Evolutionary conservation across 164 flowering plant genomes (phyloP).

Genomic region (Cinnamomum chago): DNA sequence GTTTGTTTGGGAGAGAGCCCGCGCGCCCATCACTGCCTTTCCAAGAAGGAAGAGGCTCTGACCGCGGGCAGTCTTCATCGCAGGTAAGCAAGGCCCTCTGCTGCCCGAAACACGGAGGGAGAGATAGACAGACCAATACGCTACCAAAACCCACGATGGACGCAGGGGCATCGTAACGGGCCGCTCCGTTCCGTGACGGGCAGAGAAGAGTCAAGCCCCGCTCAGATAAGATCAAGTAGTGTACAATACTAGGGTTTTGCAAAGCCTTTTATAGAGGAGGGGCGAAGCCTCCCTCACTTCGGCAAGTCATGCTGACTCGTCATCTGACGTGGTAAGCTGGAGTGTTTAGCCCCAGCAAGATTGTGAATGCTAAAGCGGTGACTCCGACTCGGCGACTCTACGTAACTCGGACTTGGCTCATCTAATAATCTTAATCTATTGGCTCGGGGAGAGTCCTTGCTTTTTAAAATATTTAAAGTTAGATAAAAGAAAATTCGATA

Average conservation of each 20-base stretch:
- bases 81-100: slow-evolving; percentile 6
- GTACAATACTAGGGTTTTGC: not conserved
- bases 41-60: slow-evolving; percentile 3
- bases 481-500: too few relatives aligned
- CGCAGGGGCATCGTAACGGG: slow-evolving; percentile 6
- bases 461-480: too few relatives aligned
- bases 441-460: too few relatives aligned
- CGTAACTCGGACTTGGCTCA: too few relatives aligned
- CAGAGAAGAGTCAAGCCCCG: not conserved
- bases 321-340: too few relatives aligned
- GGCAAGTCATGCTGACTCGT: too few relatives aligned
- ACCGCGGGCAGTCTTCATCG: slow-evolving; percentile 19
- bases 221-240: slow-evolving; percentile 17
- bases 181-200: not conserved
- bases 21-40: slow-evolving; percentile 3
- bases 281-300: too few relatives aligned
- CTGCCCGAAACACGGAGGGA: not conserved
- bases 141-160: not conserved
- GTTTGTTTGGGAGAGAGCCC: too few relatives aligned
- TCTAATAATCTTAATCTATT: too few relatives aligned
- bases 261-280: not conserved
- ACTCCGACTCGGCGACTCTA: too few relatives aligned
- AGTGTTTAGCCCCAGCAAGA: too few relatives aligned
- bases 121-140: not conserved
- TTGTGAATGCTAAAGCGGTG: too few relatives aligned